These are phyloP conservation scores for Plantago coronopus DNA, from an alignment of 305 asterid species.

Conservation along the genomic window DNA sequence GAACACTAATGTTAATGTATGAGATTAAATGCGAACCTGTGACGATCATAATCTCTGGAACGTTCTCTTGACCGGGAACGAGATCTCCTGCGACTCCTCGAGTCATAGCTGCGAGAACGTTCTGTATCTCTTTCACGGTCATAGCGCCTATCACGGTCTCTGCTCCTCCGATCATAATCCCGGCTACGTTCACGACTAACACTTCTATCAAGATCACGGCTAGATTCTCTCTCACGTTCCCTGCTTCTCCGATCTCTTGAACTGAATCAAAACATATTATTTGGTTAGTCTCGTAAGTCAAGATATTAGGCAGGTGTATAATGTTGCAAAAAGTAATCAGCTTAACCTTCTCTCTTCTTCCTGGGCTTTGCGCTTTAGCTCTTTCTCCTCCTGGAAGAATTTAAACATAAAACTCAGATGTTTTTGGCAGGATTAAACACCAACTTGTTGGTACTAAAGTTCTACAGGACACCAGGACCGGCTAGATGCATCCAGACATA, in stretches of 20 bases:
- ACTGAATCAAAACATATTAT: conserved; percentile 31
- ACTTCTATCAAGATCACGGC: conserved; percentile 52
- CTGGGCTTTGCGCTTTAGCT: conserved; percentile 53
- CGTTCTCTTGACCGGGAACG: conserved; percentile 75
- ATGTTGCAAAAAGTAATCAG: conserved; percentile 4
- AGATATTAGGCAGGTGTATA: neutral
- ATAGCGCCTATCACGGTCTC: conserved; percentile 57
- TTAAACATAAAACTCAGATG: conserved; percentile 28
- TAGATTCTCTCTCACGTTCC: conserved; percentile 57
- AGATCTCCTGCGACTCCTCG: conserved; percentile 66
- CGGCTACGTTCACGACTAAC: conserved; percentile 49
- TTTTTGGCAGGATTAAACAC: conserved; percentile 19
- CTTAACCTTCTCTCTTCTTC: conserved; percentile 74
- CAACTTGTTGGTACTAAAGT: neutral
- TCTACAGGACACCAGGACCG: conserved; percentile 8
- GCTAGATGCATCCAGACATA: conserved; percentile 5
- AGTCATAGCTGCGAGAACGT: conserved; percentile 50
- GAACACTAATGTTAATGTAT: neutral
- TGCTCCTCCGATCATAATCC: conserved; percentile 61
- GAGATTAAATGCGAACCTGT: conserved; percentile 41
- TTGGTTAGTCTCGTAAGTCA: conserved; percentile 11
- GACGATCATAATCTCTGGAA: conserved; percentile 74
- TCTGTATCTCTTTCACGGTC: conserved; percentile 64
- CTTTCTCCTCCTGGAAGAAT: conserved; percentile 65
- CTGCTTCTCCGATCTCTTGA: conserved; percentile 57